A percentile compares a stretch with the other conserved stretches of the same genome.
These are phyloP conservation scores for Hypoxylon rickii DNA, from an alignment of 495 filamentous ascomycete genomes.

Conservation along the genomic window DNA sequence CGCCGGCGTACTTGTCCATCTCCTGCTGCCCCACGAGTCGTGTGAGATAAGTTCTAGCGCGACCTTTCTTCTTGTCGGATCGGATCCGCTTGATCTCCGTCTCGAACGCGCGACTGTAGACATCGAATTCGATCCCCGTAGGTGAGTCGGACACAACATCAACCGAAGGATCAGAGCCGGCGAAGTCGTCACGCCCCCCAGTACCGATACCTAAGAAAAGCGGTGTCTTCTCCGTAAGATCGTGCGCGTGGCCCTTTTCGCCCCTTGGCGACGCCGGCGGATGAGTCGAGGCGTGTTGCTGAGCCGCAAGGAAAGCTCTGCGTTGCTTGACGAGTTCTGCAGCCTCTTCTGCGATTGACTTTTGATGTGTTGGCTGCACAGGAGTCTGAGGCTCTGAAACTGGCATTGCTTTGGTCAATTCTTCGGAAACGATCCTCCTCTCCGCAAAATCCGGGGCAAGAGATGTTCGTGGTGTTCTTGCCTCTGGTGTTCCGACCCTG, in stretches of 20 bases:
- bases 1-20: constrained; percentile 31
- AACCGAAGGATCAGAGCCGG: constrained; percentile 27
- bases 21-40: constrained; percentile 35
- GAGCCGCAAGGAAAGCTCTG: constrained; percentile 39
- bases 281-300: constrained; percentile 29
- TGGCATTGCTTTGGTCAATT: constrained; percentile 27
- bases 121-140: constrained; percentile 75
- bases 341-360: constrained; percentile 45
- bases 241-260: constrained; percentile 65
- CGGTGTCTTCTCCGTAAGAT: constrained; percentile 63
- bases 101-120: constrained; percentile 87
- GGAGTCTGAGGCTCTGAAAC: constrained; percentile 61
- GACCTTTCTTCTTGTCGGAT: constrained; percentile 30
- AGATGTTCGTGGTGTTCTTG: constrained; percentile 6
- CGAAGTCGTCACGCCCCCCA: constrained; percentile 51
- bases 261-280: constrained; percentile 19
- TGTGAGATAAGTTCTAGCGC: constrained; percentile 38
- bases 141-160: constrained; percentile 81
- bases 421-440: constrained; percentile 7
- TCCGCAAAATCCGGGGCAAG: constrained; percentile 1
- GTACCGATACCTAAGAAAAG: constrained; percentile 77
- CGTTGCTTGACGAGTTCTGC: constrained; percentile 46
- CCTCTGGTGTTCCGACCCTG: constrained; percentile 37
- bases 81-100: constrained; percentile 77
- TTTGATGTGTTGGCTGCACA: constrained; percentile 32